A percentile compares a stretch with the other conserved stretches of the same genome.
Conservation (phyloP, 345 rosid species). For the Dipteronia sinensis region DNA sequence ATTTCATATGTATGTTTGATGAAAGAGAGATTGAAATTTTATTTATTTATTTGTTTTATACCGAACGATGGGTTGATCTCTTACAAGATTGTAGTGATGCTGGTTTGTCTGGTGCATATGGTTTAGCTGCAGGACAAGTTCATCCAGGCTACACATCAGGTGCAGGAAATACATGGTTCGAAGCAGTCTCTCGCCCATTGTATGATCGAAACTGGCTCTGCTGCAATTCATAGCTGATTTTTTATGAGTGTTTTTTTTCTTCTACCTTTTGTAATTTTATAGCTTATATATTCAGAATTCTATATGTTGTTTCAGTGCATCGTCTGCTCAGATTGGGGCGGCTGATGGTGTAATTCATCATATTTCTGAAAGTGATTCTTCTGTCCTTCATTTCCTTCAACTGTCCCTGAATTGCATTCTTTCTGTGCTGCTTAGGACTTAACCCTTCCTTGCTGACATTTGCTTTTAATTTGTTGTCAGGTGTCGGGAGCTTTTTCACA, state of each 20-base stretch:
- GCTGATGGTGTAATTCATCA: slow-evolving; percentile 51
- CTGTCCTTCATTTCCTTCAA: slow-evolving; percentile 44
- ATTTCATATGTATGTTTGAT: too few relatives aligned
- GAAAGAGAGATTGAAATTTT: too few relatives aligned
- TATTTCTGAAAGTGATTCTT: slow-evolving; percentile 51
- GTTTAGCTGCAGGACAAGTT: slow-evolving; percentile 56
- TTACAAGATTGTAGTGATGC: too few relatives aligned
- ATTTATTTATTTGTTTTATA: too few relatives aligned
- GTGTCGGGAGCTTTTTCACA: slow-evolving; percentile 53
- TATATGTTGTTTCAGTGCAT: slow-evolving; percentile 41
- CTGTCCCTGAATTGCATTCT: slow-evolving; percentile 30
- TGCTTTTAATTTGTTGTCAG: slow-evolving; percentile 31
- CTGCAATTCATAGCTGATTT: slow-evolving; percentile 57
- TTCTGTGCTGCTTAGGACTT: slow-evolving; percentile 1
- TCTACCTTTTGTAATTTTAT: background rate
- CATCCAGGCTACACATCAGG: slow-evolving; percentile 48
- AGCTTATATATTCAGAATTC: slow-evolving; percentile 17
- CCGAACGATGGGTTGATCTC: too few relatives aligned
- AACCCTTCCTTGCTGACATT: slow-evolving; percentile 7
- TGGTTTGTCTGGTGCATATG: slow-evolving; percentile 49
- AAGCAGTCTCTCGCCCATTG: slow-evolving; percentile 51
- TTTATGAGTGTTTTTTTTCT: background rate
- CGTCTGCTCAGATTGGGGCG: slow-evolving; percentile 53
- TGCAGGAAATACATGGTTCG: slow-evolving; percentile 51
- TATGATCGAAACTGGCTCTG: slow-evolving; percentile 63